Base-by-base conservation (phyloP, 2,329 filamentous ascomycete genomes). In the Ceratocystis lukuohia region DNA sequence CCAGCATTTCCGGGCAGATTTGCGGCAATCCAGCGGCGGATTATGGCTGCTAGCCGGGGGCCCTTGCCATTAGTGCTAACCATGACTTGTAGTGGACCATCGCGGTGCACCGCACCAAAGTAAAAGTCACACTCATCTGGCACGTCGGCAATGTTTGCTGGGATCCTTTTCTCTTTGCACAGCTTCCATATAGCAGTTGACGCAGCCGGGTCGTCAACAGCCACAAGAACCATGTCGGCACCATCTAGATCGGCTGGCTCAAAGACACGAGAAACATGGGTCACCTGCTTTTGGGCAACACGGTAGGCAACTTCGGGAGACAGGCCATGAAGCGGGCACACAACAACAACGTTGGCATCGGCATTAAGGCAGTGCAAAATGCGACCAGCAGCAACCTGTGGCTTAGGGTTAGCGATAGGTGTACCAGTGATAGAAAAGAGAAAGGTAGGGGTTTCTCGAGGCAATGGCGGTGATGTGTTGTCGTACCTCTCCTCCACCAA, bases 21-120 rank as follows among this genome's bases (percentile, higher is more conserved):
- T 22, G 79, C 81, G 20, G 91, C 92, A 70, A 99, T 96, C 73
- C 88, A 85, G 73, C 88, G 83, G 65, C 93, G 80, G 63, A 99
- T 88, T 61, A 92, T 86, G 70, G 90, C 93, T 8, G 94, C 94
- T 69, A 99, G 78, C 73, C 93, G 87, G 0, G 94, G 94, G 0
- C 94, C 94, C 74, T 96, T 96, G 64, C 94, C 94, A 74, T 97
- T 99, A 45, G 94, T 99, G 78, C 89, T 95, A 71, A 99, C 93
- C 94, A 99, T 99, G 72, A 99, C 88, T 79, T 99, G 94, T 68
- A 99, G 77, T 5, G 94, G 94, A 0, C 94, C 94, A 74, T 99
- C 94, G 63, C 94, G 87, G 77, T 99, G 90, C 48, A 96, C 87
- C 74, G 89, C 94, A 69, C 94, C 94, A 77, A 99, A 99, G 80